Conservation (phyloP, 192 early-diverging fungal species). For the Linnemannia elongata region DNA sequence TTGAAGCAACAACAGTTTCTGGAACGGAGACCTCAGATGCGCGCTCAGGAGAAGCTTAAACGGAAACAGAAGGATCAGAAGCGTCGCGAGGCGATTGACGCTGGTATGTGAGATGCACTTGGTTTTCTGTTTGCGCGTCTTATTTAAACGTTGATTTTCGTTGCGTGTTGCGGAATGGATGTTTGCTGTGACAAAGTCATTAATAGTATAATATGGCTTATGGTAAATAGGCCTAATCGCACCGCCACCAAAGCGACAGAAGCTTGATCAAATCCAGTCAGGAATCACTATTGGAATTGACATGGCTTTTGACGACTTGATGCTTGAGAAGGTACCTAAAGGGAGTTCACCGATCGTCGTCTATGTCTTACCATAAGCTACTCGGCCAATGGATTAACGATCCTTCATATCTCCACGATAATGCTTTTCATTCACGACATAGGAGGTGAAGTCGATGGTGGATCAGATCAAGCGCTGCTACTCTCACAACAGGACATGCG, state of each 20-base stretch:
- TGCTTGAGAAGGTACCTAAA: constrained; percentile 74
- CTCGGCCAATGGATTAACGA: too few species aligned
- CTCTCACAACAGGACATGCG: constrained; percentile 71
- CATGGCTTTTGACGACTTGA: constrained; percentile 82
- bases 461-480: constrained; percentile 85
- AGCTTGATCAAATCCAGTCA: constrained; percentile 63
- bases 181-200: background rate
- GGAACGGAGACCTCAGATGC: constrained; percentile 56
- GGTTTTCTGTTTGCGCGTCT: background rate
- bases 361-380: too few species aligned
- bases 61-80: constrained; percentile 64
- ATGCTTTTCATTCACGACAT: background rate
- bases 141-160: background rate
- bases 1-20: constrained; percentile 75
- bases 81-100: constrained; percentile 63
- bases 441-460: constrained; percentile 79
- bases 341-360: too few species aligned
- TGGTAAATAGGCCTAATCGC: constrained; percentile 33
- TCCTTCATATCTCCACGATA: too few species aligned
- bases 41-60: constrained; percentile 61
- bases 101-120: constrained; percentile 17
- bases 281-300: constrained; percentile 81
- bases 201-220: background rate
- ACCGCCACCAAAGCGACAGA: constrained; percentile 58
- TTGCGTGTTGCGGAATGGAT: constrained; percentile 4